Conservation (phyloP, 2,329 filamentous ascomycete species). For the Xylariales sp. region DNA sequence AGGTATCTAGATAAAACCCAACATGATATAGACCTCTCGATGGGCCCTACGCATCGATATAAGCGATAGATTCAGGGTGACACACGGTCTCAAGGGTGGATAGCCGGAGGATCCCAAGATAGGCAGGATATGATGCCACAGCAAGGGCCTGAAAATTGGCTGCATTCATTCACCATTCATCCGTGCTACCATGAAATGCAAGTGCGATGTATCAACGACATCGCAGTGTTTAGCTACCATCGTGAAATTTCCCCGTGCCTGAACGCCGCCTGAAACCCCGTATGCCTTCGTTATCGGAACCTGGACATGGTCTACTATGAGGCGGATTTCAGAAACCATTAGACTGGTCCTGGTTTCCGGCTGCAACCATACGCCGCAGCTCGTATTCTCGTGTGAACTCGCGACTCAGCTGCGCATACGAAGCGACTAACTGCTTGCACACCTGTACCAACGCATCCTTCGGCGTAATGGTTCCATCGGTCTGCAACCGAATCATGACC, state of each 20-base stretch:
- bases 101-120: too few relatives aligned
- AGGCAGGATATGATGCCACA: not conserved
- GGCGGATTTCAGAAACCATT: slow-evolving; percentile 22
- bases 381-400: slow-evolving; percentile 94
- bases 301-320: too few relatives aligned
- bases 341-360: slow-evolving; percentile 48
- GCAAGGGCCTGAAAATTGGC: not conserved
- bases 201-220: not conserved
- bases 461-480: slow-evolving; percentile 82
- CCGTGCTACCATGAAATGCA: slow-evolving; percentile 4
- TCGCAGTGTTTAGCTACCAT: not conserved
- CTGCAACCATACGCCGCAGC: slow-evolving; percentile 76
- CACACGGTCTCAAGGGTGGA: not conserved
- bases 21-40: too few relatives aligned
- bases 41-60: not conserved
- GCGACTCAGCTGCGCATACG: slow-evolving; percentile 73
- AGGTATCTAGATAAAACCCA: too few relatives aligned
- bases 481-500: slow-evolving; percentile 76
- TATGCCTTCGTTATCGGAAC: too few relatives aligned
- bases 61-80: not conserved
- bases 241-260: not conserved
- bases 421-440: slow-evolving; percentile 76
- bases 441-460: slow-evolving; percentile 79
- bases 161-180: slow-evolving; percentile 1
- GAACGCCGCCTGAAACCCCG: slow-evolving; percentile 4